Evolutionary conservation across 768 basidiomycete genomes (phyloP).

Genomic region (Terana coerulea): DNA sequence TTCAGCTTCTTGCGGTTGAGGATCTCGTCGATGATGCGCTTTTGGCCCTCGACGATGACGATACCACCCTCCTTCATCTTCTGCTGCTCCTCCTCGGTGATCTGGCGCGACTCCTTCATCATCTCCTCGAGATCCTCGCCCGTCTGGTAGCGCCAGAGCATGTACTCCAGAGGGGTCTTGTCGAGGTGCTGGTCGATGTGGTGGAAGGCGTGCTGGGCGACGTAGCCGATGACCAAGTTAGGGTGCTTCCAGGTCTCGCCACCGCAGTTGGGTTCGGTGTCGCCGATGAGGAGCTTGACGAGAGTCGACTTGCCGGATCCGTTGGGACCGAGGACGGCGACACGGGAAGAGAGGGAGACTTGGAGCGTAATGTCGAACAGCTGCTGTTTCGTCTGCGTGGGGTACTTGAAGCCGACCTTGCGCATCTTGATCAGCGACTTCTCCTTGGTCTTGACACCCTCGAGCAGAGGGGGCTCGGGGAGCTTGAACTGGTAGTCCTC

Average conservation of each 20-base stretch:
- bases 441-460: constrained; percentile 99
- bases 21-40: constrained; percentile 93
- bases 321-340: constrained; percentile 97
- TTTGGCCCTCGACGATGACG: constrained; percentile 89
- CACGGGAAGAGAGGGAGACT: constrained; percentile 98
- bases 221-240: constrained; percentile 98
- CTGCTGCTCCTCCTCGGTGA: constrained; percentile 81
- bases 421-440: constrained; percentile 97
- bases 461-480: constrained; percentile 93
- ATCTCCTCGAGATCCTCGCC: constrained; percentile 98
- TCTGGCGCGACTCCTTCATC: constrained; percentile 84
- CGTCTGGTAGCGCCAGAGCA: constrained; percentile 99
- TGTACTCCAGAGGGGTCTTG: constrained; percentile 98
- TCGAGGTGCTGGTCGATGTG: constrained; percentile 98
- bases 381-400: constrained; percentile 80
- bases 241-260: constrained; percentile 99
- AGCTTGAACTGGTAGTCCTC: constrained; percentile 99
- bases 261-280: constrained; percentile 93
- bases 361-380: constrained; percentile 93
- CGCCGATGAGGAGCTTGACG: constrained; percentile 95
- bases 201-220: constrained; percentile 99
- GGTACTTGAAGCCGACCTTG: constrained; percentile 97
- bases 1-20: constrained; percentile 92
- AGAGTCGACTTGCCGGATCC: constrained; percentile 98
- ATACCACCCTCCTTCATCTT: constrained; percentile 96